phyloP scores from a whole-genome alignment of 805 yeast species.

The Candida schatavii region DNA sequence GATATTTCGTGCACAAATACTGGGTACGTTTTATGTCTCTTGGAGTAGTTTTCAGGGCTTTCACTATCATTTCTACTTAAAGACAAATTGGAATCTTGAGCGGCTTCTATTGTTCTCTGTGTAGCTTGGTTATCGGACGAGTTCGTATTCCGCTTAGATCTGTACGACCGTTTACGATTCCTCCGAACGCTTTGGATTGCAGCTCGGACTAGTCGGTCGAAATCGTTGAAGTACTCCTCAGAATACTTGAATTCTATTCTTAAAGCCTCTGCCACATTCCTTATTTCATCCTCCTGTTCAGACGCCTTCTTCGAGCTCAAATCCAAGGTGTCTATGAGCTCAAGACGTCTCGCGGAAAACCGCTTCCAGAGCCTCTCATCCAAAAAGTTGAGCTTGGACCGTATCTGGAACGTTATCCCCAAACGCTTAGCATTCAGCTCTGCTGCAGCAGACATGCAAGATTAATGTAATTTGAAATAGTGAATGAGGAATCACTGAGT shows the following conservation, averaged over 20 bases:
- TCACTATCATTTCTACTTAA: background rate
- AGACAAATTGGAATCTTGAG: background rate
- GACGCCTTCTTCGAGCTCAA: conserved; percentile 74
- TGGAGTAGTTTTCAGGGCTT: background rate
- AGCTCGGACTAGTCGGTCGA: conserved; percentile 86
- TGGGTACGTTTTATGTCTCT: background rate
- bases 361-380: conserved; percentile 87
- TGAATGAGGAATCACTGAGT: too few species aligned
- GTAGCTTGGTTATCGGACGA: background rate
- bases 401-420: conserved; percentile 56
- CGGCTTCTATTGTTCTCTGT: background rate
- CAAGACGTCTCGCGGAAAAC: conserved; percentile 86
- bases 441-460: background rate
- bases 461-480: too few species aligned
- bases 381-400: conserved; percentile 64
- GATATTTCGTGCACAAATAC: background rate
- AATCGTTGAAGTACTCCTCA: conserved; percentile 58
- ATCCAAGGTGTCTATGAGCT: conserved; percentile 75
- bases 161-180: conserved; percentile 65
- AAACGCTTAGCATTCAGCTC: conserved; percentile 26
- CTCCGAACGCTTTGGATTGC: conserved; percentile 92
- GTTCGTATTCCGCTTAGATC: background rate
- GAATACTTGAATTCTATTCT: conserved; percentile 77
- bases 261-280: conserved; percentile 71
- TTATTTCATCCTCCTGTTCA: conserved; percentile 85